Percentiles rank a stretch among this genome's conserved stretches.
Evolutionary conservation across 768 basidiomycete genomes (phyloP).

Genomic region (Mycena galopus): DNA sequence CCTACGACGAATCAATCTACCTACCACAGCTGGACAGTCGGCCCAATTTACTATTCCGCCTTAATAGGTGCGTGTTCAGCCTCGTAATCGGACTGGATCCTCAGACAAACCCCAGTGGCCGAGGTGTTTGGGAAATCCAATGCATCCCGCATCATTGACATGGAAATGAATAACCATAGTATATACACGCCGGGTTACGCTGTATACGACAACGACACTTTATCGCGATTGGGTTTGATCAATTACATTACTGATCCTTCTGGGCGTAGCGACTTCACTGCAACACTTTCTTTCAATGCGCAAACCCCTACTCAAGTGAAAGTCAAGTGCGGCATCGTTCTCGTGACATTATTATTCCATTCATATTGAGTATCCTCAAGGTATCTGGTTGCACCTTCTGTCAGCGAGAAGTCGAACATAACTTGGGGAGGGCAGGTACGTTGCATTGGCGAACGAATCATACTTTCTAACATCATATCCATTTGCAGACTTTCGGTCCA

Average conservation of each 20-base stretch:
- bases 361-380: constrained; percentile 44
- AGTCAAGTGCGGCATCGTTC: constrained; percentile 54
- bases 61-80: constrained; percentile 41
- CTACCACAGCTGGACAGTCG: constrained; percentile 68
- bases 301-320: constrained; percentile 51
- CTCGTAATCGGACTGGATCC: background rate
- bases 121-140: constrained; percentile 66
- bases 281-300: constrained; percentile 55
- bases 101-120: constrained; percentile 46
- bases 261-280: constrained; percentile 56
- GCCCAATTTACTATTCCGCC: constrained; percentile 69
- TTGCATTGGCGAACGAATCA: background rate
- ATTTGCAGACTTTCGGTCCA: constrained; percentile 42
- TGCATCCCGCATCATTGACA: constrained; percentile 63
- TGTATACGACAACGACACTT: constrained; percentile 66
- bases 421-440: constrained; percentile 73
- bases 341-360: background rate
- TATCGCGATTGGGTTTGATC: constrained; percentile 63
- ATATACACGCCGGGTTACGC: constrained; percentile 64
- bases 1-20: constrained; percentile 58
- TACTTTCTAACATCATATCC: background rate
- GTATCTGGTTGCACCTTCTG: constrained; percentile 64
- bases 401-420: constrained; percentile 67
- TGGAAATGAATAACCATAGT: constrained; percentile 54
- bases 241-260: constrained; percentile 65